These are phyloP conservation scores for Solanum hybrid DNA, from an alignment of 305 asterid genomes.

Conservation along the genomic window DNA sequence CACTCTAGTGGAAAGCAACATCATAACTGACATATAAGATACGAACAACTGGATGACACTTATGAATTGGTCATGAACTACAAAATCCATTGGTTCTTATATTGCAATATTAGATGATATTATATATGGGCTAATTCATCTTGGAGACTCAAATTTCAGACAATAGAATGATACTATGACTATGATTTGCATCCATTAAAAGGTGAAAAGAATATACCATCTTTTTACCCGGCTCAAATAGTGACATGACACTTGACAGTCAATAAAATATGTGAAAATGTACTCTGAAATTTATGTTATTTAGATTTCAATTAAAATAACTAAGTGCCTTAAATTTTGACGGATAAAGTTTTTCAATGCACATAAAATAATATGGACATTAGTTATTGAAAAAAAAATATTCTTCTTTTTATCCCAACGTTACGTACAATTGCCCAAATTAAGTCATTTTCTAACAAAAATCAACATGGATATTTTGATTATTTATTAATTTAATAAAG, in stretches of 20 bases:
- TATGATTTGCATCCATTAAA: background rate
- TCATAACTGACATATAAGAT: background rate
- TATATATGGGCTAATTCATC: background rate
- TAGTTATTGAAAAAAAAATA: background rate
- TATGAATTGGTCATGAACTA: background rate
- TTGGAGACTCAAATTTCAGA: background rate
- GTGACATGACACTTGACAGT: too few relatives aligned
- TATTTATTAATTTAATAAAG: background rate
- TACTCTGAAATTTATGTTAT: too few relatives aligned
- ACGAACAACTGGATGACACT: background rate
- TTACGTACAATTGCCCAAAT: background rate
- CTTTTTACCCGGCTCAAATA: too few relatives aligned
- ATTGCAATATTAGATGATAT: background rate
- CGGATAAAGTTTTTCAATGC: too few relatives aligned
- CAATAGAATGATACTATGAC: background rate
- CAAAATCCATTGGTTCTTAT: background rate
- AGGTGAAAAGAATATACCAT: background rate
- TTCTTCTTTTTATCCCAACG: background rate
- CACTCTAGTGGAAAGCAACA: background rate
- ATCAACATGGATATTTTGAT: background rate
- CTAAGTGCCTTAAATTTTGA: too few relatives aligned
- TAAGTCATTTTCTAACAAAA: background rate
- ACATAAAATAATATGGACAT: too few relatives aligned
- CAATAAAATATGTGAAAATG: too few relatives aligned
- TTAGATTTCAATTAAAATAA: too few relatives aligned